Conservation (phyloP, 2,329 filamentous ascomycete species). For the Teratosphaeria pseudoeucalypti region DNA sequence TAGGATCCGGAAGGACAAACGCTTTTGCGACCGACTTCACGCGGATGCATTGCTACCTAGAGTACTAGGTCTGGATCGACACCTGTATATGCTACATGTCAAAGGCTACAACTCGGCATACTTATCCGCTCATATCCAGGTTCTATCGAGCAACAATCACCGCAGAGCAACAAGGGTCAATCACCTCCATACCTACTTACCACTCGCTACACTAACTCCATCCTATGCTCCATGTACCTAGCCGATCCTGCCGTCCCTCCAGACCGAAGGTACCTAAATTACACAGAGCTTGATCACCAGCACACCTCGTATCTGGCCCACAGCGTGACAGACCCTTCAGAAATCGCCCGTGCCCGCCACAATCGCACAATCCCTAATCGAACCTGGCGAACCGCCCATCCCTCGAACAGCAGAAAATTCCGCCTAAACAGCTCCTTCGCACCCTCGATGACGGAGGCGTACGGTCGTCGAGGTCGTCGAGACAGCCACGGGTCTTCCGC, state of each 20-base stretch:
- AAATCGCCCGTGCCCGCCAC: background rate
- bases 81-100: background rate
- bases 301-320: background rate
- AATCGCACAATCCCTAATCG: background rate
- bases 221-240: slow-evolving; percentile 26
- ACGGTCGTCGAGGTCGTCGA: too few relatives aligned
- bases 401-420: background rate
- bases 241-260: slow-evolving; percentile 12
- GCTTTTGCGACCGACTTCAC: background rate
- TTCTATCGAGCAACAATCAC: slow-evolving; percentile 11
- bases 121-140: slow-evolving; percentile 3
- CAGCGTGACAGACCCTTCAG: background rate
- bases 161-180: slow-evolving; percentile 9
- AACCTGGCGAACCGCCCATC: background rate
- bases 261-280: too few relatives aligned
- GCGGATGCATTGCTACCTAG: background rate
- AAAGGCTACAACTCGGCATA: background rate
- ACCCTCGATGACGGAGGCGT: too few relatives aligned
- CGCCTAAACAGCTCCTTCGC: too few relatives aligned
- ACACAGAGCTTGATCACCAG: background rate
- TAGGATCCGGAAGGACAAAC: background rate
- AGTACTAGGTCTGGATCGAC: background rate
- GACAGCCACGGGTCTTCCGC: too few relatives aligned
- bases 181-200: slow-evolving; percentile 13
- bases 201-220: slow-evolving; percentile 23